Base-by-base conservation (phyloP, 2,329 filamentous ascomycete genomes). In the Dactylellina drechsleri region DNA sequence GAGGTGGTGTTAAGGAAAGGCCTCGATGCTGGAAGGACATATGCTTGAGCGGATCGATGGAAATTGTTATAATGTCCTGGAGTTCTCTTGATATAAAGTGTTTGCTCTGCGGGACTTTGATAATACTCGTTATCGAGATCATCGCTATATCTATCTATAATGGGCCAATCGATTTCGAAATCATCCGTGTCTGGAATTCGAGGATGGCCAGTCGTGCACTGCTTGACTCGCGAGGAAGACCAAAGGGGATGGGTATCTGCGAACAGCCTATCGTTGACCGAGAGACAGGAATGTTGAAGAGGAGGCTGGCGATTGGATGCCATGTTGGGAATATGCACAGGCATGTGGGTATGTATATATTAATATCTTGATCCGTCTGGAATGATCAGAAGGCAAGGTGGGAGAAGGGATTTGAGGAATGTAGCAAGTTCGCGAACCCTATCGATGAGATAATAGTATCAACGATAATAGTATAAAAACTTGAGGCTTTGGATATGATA, bases 161-260 rank as follows among this genome's bases (percentile, higher is more conserved):
- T 49, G 28, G 70, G 70, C 70, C 70, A 74, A 31, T 74, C 62
- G 18, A 74, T 74, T 62, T 74, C 70, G 31, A 74, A 74, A 57
- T 74, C 70, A 50, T 60, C 70, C 28, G 62, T 74, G 43, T 66
- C 57, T 62, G 62, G 56, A 62, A 62, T 62, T 31, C 57, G 40
- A 47, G 52, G 26, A n/a, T 47, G 18, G 52, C 43, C 20, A 23
- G 57, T 66, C 23, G 47, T 18, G 41, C 16, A 40, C 12, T 49
- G 43, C 43, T 26, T 67, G 36, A 16, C 62, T 41, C 58, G 57
- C 56, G 61, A 66, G 52, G 70, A 54, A 74, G 50, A 58, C 56
- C 49, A 57, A 13, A 53, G 26, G 43, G 56, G 70, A 16, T 45
- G 50, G 26, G 18, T 50, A 40, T 74, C 62, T 67, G 62, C 49